A percentile compares a stretch with the other conserved stretches of the same genome.
Evolutionary conservation across 163 green algal genomes (phyloP).

Genomic region (Trebouxia gelatinosa): DNA sequence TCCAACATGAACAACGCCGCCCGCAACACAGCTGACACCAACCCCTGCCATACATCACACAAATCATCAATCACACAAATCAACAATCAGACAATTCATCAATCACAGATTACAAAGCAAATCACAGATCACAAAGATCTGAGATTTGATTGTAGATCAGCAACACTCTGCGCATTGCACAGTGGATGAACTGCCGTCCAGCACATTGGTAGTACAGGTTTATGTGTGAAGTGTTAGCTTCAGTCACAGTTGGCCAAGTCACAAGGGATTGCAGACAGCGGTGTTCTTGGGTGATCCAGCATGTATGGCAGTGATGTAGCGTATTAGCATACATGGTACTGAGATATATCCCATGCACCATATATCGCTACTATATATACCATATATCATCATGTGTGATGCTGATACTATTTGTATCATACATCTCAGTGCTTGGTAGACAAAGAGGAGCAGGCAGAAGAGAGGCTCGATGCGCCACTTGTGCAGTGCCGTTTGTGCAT

Average conservation of each 20-base stretch:
- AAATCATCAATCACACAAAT: neutral
- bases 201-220: too few relatives aligned
- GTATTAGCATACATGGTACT: too few relatives aligned
- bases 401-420: neutral
- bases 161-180: neutral
- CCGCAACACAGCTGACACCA: conserved; percentile 52
- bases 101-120: too few relatives aligned
- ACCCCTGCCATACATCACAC: conserved; percentile 32
- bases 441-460: neutral
- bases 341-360: too few relatives aligned
- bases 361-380: neutral
- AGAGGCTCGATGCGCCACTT: too few relatives aligned
- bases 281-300: too few relatives aligned
- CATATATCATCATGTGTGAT: neutral
- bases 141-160: neutral
- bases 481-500: too few relatives aligned
- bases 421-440: neutral
- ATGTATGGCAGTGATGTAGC: too few relatives aligned
- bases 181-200: neutral
- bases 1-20: conserved; percentile 40
- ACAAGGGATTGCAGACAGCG: too few relatives aligned
- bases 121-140: too few relatives aligned
- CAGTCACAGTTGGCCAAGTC: too few relatives aligned
- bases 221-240: too few relatives aligned
- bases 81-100: neutral